Base-by-base conservation (phyloP, 2,329 filamentous ascomycete species). In the Aspergillus sp. region DNA sequence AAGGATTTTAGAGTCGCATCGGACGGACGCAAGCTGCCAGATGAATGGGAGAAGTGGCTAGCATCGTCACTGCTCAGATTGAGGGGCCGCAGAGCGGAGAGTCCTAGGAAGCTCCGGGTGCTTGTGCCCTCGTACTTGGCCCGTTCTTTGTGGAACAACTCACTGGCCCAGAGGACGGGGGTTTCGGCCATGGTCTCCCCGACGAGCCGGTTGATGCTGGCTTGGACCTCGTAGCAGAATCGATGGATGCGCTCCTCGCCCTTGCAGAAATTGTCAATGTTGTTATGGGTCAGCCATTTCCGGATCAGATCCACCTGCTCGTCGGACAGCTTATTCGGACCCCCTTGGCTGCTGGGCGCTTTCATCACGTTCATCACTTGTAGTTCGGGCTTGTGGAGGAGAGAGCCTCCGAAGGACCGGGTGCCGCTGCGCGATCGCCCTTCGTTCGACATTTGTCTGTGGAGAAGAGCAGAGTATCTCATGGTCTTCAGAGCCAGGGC, bases 201-300 rank as follows among this genome's bases (percentile, higher is more conserved):
- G 26, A 95, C 87, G 7, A 97, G 78, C 66, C 90, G 91, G 60
- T 85, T 87, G 58, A 96, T 87, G 65, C 90, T 95, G 56, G 84
- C 88, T 62, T 93, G 88, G 24, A 97, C 82, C 68, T 97, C 94
- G 59, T 91, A 88, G 66, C 88, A 94, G 70, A 99, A 94, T 10
- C 92, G 85, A 68, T 97, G 94, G 33, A 99, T 93, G 47, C 94
- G 80, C 72, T 99, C 94, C 68, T 99, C 94, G 5, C 93, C 94
- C 60, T 86, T 87, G 73, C 94, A 99, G 60, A 97, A 93, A 65
- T 96, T 96, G 68, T 95, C 90, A 30, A 97, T 87, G 13, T 85
- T 85, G 58, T 86, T 87, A 60, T 88, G 84, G 45, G 88, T 84
- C 49, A 97, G 78, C 90, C 93, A 99, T 51, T 85, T 83, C 17